Conservation (phyloP, 2,329 filamentous ascomycete species). For the Chaetothyriales sp. region DNA sequence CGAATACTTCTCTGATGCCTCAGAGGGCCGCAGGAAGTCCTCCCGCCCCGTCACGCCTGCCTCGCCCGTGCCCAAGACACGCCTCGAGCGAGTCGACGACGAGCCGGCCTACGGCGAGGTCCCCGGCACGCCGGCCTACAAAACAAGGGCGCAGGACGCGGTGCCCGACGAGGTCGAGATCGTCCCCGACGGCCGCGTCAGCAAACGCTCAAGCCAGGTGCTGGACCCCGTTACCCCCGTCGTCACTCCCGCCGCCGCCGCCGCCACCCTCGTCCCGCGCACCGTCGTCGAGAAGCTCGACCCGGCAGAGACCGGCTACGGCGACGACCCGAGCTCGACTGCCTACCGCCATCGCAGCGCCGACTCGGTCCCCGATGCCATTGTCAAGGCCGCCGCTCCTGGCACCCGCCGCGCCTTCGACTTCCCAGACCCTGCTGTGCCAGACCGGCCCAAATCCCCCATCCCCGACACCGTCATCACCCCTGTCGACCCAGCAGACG, state of each 20-base stretch:
- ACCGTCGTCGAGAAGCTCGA: slow-evolving; percentile 51
- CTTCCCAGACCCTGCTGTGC: neutral
- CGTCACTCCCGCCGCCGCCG: slow-evolving; percentile 37
- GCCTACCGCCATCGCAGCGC: slow-evolving; percentile 44
- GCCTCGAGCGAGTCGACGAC: slow-evolving; percentile 50
- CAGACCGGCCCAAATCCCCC: slow-evolving; percentile 3
- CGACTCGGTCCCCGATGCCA: slow-evolving; percentile 46
- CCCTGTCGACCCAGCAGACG: slow-evolving; percentile 29
- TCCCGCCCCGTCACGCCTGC: slow-evolving; percentile 25
- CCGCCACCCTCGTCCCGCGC: slow-evolving; percentile 41
- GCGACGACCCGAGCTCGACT: slow-evolving; percentile 48
- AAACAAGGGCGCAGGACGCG: slow-evolving; percentile 44
- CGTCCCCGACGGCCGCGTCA: slow-evolving; percentile 33
- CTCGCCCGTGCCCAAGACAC: slow-evolving; percentile 47
- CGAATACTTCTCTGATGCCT: slow-evolving; percentile 54
- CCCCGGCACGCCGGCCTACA: slow-evolving; percentile 47
- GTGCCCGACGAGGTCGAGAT: slow-evolving; percentile 52
- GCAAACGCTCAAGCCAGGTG: slow-evolving; percentile 27
- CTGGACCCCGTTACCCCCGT: no score
- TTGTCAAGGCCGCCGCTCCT: slow-evolving; percentile 32
- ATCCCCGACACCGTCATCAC: slow-evolving; percentile 34
- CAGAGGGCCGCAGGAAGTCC: slow-evolving; percentile 36
- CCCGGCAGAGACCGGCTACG: slow-evolving; percentile 41
- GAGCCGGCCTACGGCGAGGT: slow-evolving; percentile 46
- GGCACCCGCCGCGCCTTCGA: slow-evolving; percentile 4